Percentiles rank a stretch among this genome's conserved stretches.
Conservation (phyloP, 2,329 filamentous ascomycete genomes). For the Pseudocercospora macadamiae region DNA sequence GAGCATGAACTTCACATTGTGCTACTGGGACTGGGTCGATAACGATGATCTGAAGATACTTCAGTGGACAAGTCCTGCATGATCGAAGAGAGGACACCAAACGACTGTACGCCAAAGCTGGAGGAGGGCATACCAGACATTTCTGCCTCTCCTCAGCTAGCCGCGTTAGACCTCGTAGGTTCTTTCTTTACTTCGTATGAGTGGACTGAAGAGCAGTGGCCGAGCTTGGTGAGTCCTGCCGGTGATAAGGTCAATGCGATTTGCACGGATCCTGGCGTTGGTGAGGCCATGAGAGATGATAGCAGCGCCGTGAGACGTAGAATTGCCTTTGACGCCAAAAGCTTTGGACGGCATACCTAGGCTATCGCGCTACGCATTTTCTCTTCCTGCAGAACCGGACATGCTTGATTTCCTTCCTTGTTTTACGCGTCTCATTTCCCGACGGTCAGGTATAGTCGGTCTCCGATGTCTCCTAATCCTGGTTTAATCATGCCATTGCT, state of each 20-base stretch:
- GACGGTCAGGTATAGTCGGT: conserved; percentile 84
- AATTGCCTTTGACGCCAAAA: too few relatives aligned
- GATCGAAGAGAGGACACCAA: neutral
- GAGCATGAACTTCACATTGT: neutral
- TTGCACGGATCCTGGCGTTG: neutral
- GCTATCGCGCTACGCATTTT: too few relatives aligned
- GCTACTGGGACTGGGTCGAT: neutral
- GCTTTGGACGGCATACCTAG: too few relatives aligned
- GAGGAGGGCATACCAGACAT: neutral
- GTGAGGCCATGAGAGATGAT: neutral
- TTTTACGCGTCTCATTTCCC: conserved; percentile 68
- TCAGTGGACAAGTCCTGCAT: neutral
- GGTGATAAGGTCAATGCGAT: neutral
- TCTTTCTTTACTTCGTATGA: too few relatives aligned
- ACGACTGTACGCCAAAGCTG: neutral
- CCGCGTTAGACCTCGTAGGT: neutral
- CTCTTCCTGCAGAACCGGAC: too few relatives aligned
- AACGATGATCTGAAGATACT: neutral
- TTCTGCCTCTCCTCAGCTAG: neutral
- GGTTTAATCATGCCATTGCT: conserved; percentile 87
- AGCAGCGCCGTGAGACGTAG: neutral
- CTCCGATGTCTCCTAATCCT: conserved; percentile 86
- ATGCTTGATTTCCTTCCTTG: too few relatives aligned
- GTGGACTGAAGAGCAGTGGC: neutral
- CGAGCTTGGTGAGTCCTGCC: neutral